Base-by-base conservation (phyloP, 495 filamentous ascomycete genomes). In the Aspergillus campestris region DNA sequence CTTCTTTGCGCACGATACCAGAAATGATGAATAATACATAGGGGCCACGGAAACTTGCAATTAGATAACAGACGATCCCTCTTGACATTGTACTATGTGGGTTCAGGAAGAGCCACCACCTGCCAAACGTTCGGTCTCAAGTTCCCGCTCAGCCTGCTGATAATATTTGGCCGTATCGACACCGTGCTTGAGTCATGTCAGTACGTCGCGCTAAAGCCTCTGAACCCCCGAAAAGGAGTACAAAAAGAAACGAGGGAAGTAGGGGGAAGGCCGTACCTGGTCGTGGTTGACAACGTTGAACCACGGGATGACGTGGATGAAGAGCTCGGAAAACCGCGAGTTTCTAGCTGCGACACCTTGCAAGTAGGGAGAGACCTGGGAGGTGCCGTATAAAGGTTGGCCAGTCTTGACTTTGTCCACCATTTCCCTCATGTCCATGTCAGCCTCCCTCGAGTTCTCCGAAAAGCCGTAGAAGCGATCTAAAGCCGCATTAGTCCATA, bases 111-210 rank as follows among this genome's bases (percentile, higher is more conserved):
- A 62, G 44, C 41, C 40, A 38, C 47, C 49, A 50, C 62, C 63
- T 41, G 57, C 58, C 47, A 62, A 48, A 14, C 69, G 62, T 72
- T 95, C 88, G 27, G 78, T 83, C 66, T 94, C 92, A 50, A 98
- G 69, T 58, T 98, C 92, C 54, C 82, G 74, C 69, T 98, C 92
- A n/a, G 92, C 92, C 63, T 91, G 86, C 62, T 81, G 81, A 67
- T 95, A 98, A 71, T 98, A 98, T 70, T 98, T 98, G 45, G 89
- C 87, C 27, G 92, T 98, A 65, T 98, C 94, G 44, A 98, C 85
- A 51, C 92, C 92, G 64, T 98, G 92, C 77, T 95, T 56, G 6
- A 14, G 27, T 18, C 39, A 38, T 35, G 49, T 69, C 36, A 59
- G 44, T 36, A 39, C 47, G 24, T 34, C 40, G 10, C 15, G 5